Conservation (phyloP, 2,329 filamentous ascomycete genomes). For the Zalaria sp. region DNA sequence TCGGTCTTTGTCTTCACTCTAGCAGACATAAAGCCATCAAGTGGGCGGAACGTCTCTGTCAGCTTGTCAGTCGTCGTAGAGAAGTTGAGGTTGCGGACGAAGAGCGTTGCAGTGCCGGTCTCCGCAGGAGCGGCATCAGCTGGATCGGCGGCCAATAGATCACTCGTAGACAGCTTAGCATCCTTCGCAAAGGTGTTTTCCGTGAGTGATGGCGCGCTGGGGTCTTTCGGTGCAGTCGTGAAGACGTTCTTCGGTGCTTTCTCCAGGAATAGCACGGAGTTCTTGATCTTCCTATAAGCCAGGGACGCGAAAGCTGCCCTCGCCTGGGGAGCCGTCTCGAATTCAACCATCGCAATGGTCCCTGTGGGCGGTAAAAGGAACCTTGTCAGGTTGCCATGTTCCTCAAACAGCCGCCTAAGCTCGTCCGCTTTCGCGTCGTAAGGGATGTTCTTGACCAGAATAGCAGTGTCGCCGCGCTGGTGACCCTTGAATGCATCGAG, state of each 20-base stretch:
- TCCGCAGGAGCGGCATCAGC: constrained; percentile 44
- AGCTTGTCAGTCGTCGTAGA: constrained; percentile 65
- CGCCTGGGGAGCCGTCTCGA: constrained; percentile 62
- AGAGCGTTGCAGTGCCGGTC: constrained; percentile 52
- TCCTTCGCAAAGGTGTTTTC: constrained; percentile 13
- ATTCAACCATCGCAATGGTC: constrained; percentile 89
- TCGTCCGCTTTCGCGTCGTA: constrained; percentile 70
- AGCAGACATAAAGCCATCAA: constrained; percentile 81
- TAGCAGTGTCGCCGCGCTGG: constrained; percentile 71
- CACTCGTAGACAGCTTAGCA: constrained; percentile 52
- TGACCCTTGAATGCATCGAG: constrained; percentile 79
- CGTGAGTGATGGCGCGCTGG: constrained; percentile 11
- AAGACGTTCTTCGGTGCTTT: constrained; percentile 84
- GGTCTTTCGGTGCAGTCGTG: constrained; percentile 15
- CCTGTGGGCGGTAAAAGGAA: constrained; percentile 87
- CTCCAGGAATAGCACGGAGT: constrained; percentile 82
- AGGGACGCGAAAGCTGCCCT: constrained; percentile 72
- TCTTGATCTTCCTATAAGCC: constrained; percentile 81
- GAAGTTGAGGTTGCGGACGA: constrained; percentile 91
- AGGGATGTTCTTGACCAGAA: constrained; percentile 90
- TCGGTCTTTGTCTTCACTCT: constrained; percentile 88
- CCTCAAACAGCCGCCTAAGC: constrained; percentile 66
- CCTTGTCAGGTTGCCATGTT: constrained; percentile 66
- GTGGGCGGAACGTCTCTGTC: constrained; percentile 60
- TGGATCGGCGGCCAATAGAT: constrained; percentile 39